Conservation (phyloP, 2,329 filamentous ascomycete genomes). For the Exophiala mesophila region DNA sequence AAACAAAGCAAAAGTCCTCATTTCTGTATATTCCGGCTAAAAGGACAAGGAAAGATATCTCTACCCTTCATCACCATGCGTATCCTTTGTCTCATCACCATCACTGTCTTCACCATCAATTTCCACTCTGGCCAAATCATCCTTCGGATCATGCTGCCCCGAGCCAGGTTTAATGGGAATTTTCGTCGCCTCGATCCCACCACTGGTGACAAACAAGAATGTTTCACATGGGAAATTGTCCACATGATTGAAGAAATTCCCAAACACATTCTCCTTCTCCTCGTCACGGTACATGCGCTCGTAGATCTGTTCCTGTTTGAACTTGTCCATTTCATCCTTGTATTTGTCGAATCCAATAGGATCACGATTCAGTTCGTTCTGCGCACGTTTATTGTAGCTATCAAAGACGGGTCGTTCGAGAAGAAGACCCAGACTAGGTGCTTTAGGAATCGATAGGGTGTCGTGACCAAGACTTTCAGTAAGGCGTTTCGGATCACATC, state of each 20-base stretch:
- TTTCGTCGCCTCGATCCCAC: conserved; percentile 59
- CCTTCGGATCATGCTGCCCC: conserved; percentile 5
- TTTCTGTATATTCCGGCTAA: no score
- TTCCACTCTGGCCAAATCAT: conserved; percentile 2
- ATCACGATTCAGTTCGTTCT: conserved; percentile 58
- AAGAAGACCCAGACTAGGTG: conserved; percentile 79
- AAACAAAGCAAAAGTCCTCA: no score
- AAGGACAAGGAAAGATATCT: no score
- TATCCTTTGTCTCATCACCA: conserved; percentile 20
- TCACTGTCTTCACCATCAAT: conserved; percentile 19
- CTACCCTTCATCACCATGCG: conserved; percentile 26
- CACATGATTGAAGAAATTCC: conserved; percentile 73
- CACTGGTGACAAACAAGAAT: conserved; percentile 70
- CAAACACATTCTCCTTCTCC: conserved; percentile 79
- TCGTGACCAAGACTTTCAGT: conserved; percentile 65
- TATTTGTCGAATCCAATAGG: conserved; percentile 74
- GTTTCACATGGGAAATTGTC: conserved; percentile 67
- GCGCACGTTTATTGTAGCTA: conserved; percentile 73
- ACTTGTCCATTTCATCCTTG: conserved; percentile 73
- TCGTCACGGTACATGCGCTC: conserved; percentile 85
- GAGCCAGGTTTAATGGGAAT: conserved; percentile 8
- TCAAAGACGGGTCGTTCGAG: conserved; percentile 90
- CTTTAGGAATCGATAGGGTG: conserved; percentile 86
- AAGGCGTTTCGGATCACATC: conserved; percentile 67
- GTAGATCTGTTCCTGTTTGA: conserved; percentile 92